Evolutionary conservation across 768 basidiomycete species (phyloP).

Genomic region (Rhizopogon salebrosus): DNA sequence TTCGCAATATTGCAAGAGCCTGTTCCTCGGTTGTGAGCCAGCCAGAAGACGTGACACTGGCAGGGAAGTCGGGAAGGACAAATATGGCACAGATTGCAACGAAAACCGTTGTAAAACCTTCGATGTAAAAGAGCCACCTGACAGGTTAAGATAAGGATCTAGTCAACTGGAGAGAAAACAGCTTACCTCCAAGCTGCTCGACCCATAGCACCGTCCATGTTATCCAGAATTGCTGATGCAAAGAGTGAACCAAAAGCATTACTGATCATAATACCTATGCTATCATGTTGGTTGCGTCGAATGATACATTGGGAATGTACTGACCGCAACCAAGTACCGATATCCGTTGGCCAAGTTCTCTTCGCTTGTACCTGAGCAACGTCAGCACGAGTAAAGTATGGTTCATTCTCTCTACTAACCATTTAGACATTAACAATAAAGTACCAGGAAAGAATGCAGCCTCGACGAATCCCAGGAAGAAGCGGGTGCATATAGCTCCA

Average conservation of each 20-base stretch:
- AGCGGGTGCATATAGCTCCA: constrained; percentile 57
- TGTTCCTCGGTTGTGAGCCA: constrained; percentile 50
- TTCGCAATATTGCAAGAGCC: constrained; percentile 50
- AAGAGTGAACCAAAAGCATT: constrained; percentile 82
- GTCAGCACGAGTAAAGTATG: constrained; percentile 32
- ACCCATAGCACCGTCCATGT: constrained; percentile 66
- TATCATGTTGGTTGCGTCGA: background rate
- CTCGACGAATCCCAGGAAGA: no score
- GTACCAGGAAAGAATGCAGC: constrained; percentile 71
- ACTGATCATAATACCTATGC: constrained; percentile 52
- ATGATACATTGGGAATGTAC: background rate
- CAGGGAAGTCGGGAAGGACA: constrained; percentile 72
- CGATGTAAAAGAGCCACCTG: constrained; percentile 73
- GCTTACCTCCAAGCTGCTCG: constrained; percentile 67
- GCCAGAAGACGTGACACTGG: no score
- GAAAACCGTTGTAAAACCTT: constrained; percentile 50
- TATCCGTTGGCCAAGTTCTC: no score
- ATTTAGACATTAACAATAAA: constrained; percentile 30
- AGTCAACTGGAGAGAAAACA: background rate
- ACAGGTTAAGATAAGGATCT: background rate
- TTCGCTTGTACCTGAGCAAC: no score
- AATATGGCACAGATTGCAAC: constrained; percentile 51
- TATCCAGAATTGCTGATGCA: constrained; percentile 70
- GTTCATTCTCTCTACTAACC: constrained; percentile 23
- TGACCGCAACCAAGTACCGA: no score